Conservation (phyloP, 1,284 basidiomycete genomes). For the Xerocomus nothofagi region DNA sequence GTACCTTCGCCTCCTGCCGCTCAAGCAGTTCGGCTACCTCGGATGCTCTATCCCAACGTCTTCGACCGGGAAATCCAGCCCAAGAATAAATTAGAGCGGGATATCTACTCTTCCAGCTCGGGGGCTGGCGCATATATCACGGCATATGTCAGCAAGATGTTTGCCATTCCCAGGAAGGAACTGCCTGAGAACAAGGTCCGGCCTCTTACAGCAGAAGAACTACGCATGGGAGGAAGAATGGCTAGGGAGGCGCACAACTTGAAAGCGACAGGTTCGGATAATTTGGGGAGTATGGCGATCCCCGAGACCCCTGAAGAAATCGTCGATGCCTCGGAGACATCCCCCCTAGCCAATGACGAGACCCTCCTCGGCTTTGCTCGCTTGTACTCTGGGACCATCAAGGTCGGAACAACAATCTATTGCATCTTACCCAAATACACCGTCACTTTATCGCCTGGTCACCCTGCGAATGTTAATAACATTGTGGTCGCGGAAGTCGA, state of each 20-base stretch:
- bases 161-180: conserved; percentile 80
- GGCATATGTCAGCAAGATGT: conserved; percentile 98
- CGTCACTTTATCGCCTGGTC: conserved; percentile 58
- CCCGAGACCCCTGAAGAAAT: conserved; percentile 22
- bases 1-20: conserved; percentile 86
- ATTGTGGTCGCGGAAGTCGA: conserved; percentile 65
- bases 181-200: conserved; percentile 85
- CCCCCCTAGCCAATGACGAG: conserved; percentile 46
- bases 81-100: conserved; percentile 78
- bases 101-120: conserved; percentile 77
- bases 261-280: conserved; percentile 35
- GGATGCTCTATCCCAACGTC: conserved; percentile 88
- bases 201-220: conserved; percentile 82
- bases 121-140: conserved; percentile 61
- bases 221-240: conserved; percentile 69
- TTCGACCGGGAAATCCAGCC: conserved; percentile 58
- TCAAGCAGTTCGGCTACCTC: conserved; percentile 84
- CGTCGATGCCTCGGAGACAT: conserved; percentile 14
- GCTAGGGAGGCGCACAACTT: conserved; percentile 57
- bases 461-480: conserved; percentile 74
- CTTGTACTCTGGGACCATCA: conserved; percentile 87
- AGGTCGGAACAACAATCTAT: conserved; percentile 63
- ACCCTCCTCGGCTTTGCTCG: conserved; percentile 89
- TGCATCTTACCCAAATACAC: conserved; percentile 92
- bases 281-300: conserved; percentile 23